Percentiles rank a stretch among this genome's conserved stretches.
Conservation (phyloP, 2,329 filamentous ascomycete genomes). For the Sarocladium kiliense region DNA sequence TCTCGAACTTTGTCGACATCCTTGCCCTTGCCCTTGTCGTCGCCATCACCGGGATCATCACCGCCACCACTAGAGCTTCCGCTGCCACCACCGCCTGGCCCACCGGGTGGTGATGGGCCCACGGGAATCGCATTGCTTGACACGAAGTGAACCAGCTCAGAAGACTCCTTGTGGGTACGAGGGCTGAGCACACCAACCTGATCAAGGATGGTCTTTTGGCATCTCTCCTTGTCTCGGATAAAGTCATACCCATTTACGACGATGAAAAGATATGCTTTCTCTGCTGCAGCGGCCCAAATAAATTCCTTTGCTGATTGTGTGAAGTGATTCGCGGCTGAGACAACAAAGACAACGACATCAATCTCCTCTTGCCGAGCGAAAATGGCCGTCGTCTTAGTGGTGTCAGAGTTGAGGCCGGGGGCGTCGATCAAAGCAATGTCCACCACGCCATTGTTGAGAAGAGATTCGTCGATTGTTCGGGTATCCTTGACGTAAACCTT, state of each 20-base stretch:
- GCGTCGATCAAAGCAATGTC: conserved; percentile 98
- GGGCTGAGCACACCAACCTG: conserved; percentile 86
- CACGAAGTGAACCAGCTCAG: conserved; percentile 93
- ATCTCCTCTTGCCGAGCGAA: conserved; percentile 98
- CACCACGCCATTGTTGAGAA: conserved; percentile 95
- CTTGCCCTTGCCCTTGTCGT: conserved; percentile 74
- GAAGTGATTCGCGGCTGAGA: conserved; percentile 96
- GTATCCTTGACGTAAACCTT: conserved; percentile 95
- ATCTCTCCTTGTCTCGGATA: conserved; percentile 86
- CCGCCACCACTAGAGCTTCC: conserved; percentile 49
- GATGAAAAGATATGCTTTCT: conserved; percentile 98
- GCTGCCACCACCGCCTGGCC: conserved; percentile 48
- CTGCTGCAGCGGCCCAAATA: conserved; percentile 88
- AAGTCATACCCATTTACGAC: conserved; percentile 97
- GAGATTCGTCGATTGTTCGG: conserved; percentile 81
- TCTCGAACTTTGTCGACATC: conserved; percentile 83
- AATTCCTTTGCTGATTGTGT: conserved; percentile 98
- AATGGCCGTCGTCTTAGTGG: conserved; percentile 92
- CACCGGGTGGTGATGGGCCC: conserved; percentile 51
- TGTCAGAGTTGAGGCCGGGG: conserved; percentile 91
- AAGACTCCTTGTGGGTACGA: conserved; percentile 84
- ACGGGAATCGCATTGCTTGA: conserved; percentile 93
- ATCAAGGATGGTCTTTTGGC: conserved; percentile 87
- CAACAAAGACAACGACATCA: conserved; percentile 96
- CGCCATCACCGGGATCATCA: conserved; percentile 50